Conservation (phyloP, 768 basidiomycete species). For the Leccinum ochraceum region DNA sequence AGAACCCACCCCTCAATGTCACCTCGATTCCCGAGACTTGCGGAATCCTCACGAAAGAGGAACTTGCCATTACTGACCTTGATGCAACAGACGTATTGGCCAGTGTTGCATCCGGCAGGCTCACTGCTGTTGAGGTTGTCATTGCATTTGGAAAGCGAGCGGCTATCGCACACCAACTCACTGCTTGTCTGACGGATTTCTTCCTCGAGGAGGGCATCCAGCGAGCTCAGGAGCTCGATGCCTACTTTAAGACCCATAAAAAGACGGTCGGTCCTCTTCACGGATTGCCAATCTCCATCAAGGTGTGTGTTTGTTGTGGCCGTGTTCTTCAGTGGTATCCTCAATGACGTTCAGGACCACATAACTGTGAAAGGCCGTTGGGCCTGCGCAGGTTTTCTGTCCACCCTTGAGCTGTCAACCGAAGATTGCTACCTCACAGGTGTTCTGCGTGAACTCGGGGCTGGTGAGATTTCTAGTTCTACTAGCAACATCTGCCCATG, state of each 20-base stretch:
- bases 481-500: not conserved
- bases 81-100: constrained; percentile 38
- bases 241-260: constrained; percentile 38
- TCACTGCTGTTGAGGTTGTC: constrained; percentile 41
- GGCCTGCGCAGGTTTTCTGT: constrained; percentile 38
- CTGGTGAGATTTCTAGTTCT: constrained; percentile 28
- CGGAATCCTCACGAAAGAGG: constrained; percentile 34
- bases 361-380: constrained; percentile 43
- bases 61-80: constrained; percentile 36
- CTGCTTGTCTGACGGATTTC: constrained; percentile 42
- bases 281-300: constrained; percentile 42
- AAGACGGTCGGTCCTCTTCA: constrained; percentile 45
- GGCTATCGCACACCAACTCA: constrained; percentile 51
- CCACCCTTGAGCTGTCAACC: constrained; percentile 23
- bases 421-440: constrained; percentile 34
- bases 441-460: constrained; percentile 43
- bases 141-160: constrained; percentile 52
- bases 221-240: constrained; percentile 44
- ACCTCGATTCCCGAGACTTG: constrained; percentile 33
- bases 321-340: not conserved
- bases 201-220: constrained; percentile 45
- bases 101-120: constrained; percentile 30
- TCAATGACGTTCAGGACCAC: constrained; percentile 33
- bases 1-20: constrained; percentile 33
- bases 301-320: constrained; percentile 26